Conservation (phyloP, 169 alveolate genomes). For the Plasmodium billcollinsi region DNA sequence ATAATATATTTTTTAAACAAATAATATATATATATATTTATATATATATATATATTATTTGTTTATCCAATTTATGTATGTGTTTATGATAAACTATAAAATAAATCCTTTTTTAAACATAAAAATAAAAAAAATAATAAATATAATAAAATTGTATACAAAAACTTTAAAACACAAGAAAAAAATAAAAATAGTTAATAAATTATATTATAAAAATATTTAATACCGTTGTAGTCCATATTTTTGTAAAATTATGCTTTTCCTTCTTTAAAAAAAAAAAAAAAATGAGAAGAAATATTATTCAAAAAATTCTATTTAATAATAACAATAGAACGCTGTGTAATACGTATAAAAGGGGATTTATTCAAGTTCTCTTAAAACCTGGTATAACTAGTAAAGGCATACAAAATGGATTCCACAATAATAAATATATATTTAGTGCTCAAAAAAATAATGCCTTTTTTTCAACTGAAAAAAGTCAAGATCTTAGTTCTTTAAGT, state of each 20-base stretch:
- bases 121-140: too few species aligned
- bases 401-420: conserved; percentile 9
- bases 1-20: too few species aligned
- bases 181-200: too few species aligned
- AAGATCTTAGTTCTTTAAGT: conserved; percentile 18
- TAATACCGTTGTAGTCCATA: neutral
- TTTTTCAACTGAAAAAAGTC: conserved; percentile 59
- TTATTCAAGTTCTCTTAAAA: conserved; percentile 19
- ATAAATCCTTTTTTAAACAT: too few species aligned
- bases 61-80: too few species aligned
- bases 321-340: conserved; percentile 18
- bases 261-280: neutral
- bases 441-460: neutral
- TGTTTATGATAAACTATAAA: too few species aligned
- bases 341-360: conserved; percentile 25
- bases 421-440: conserved; percentile 14
- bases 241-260: conserved; percentile 12
- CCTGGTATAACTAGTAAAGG: conserved; percentile 24
- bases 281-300: conserved; percentile 51
- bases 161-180: too few species aligned
- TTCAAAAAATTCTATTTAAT: conserved; percentile 22
- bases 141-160: too few species aligned
- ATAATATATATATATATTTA: too few species aligned
- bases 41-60: too few species aligned
- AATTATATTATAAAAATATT: too few species aligned